phyloP scores from a whole-genome alignment of 306 rosid species.

The Rosa persica region DNA sequence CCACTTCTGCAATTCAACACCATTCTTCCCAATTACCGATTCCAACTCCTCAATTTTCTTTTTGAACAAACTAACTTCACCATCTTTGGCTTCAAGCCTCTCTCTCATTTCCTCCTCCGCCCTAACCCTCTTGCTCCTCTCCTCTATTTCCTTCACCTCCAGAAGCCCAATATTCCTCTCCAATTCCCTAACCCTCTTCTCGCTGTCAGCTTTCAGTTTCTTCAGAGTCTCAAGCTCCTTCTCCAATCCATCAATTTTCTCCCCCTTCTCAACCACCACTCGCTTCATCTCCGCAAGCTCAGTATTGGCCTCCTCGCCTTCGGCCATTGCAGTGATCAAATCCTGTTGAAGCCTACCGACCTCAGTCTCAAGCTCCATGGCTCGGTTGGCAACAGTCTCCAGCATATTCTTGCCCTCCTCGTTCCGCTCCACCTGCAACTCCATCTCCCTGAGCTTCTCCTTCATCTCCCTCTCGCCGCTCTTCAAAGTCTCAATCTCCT shows the following conservation, averaged over 20 bases:
- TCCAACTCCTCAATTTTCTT: slow-evolving; percentile 50
- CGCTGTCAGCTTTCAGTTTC: slow-evolving; percentile 50
- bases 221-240: slow-evolving; percentile 54
- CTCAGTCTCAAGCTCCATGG: slow-evolving; percentile 74
- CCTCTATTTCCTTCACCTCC: slow-evolving; percentile 87
- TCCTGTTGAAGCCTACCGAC: slow-evolving; percentile 79
- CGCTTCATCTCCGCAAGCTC: slow-evolving; percentile 52
- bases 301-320: slow-evolving; percentile 41
- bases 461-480: slow-evolving; percentile 35
- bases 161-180: slow-evolving; percentile 75
- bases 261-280: slow-evolving; percentile 49
- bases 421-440: slow-evolving; percentile 39
- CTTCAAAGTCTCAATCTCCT: slow-evolving; percentile 51
- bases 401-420: slow-evolving; percentile 42
- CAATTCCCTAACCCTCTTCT: slow-evolving; percentile 64
- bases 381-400: slow-evolving; percentile 56
- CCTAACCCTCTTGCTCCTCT: slow-evolving; percentile 71
- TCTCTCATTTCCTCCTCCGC: slow-evolving; percentile 83
- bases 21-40: slow-evolving; percentile 26
- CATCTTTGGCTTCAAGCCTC: slow-evolving; percentile 58
- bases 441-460: slow-evolving; percentile 53
- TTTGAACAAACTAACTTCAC: slow-evolving; percentile 40
- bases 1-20: slow-evolving; percentile 43
- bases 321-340: slow-evolving; percentile 41
- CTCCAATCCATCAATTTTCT: slow-evolving; percentile 48